Evolutionary conservation across 345 rosid genomes (phyloP), one percentile per base, ranked within the genome.

Genomic region (Brassica juncea): DNA sequence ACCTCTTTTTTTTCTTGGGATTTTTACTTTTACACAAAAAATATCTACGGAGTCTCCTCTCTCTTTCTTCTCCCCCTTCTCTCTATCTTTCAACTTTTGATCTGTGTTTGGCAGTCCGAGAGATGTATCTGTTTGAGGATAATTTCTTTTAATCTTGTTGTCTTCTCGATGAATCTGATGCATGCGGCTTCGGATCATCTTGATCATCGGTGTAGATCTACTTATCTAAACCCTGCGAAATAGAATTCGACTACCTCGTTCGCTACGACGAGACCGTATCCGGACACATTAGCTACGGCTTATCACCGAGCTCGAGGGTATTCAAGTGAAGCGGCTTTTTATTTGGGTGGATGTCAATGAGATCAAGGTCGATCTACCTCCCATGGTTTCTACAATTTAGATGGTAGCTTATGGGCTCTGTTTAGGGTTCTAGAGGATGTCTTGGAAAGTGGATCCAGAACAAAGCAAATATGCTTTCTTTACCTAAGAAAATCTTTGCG

Each of bases 311-410:
- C 84, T 94, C 60, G 68, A 91, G 66, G 99, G 99, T 80, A 93
- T 95, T 82, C 90, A 91, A 81, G 98, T 95, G 62, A 88, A 86
- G 75, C 82, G 84, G 30, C 74, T 93, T 84, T 86, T 92, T 47
- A 37, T 95, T 6, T 95, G 99, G 99, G 80, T 94, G 44, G 87
- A 85, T 77, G 97, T 93, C 14, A 91, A 89, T 73, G 87, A 88
- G 77, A 93, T 95, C 87, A 90, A 84, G 82, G 97, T 93, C 8
- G 98, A 95, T 85, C 87, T 95, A 28, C 99, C 98, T 0, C 97
- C 99, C 5, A 77, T 89, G 2, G 89, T 86, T 69, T 88, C 88
- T 19, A 19, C 19, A 19, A 19, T 19, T 19, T 19, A 19, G 19
- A 19, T 19, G 19, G 19, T 19, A 19, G 19, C 54, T 12, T 49